Conservation (phyloP, 192 early-diverging fungal genomes). For the Haplosporangium gracile region DNA sequence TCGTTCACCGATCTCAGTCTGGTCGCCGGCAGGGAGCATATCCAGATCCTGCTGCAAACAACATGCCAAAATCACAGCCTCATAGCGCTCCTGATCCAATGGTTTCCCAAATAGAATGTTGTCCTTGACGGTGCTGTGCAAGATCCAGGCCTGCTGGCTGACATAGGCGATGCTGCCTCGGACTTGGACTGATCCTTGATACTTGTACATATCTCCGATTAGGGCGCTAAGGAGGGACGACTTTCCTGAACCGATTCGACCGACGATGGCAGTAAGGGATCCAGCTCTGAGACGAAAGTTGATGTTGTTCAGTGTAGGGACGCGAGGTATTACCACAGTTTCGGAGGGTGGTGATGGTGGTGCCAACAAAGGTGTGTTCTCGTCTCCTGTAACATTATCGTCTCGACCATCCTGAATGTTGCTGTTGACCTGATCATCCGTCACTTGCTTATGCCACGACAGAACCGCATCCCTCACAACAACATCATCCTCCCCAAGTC, state of each 20-base stretch:
- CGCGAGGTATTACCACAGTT: not conserved
- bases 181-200: conserved; percentile 70
- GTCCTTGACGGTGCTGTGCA: conserved; percentile 65
- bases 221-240: conserved; percentile 63
- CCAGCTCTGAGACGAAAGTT: conserved; percentile 46
- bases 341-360: not conserved
- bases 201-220: conserved; percentile 89
- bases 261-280: conserved; percentile 32
- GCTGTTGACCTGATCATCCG: not conserved
- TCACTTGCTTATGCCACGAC: conserved; percentile 21
- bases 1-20: conserved; percentile 62
- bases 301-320: conserved; percentile 32
- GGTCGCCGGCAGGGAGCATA: conserved; percentile 50
- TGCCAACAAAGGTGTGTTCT: conserved; percentile 21
- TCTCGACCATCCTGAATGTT: no score
- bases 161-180: conserved; percentile 76
- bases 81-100: conserved; percentile 72
- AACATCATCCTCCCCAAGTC: not conserved
- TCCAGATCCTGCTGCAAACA: conserved; percentile 33
- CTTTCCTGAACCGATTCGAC: conserved; percentile 64
- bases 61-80: conserved; percentile 18
- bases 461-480: conserved; percentile 14
- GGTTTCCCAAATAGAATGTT: conserved; percentile 86
- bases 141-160: conserved; percentile 46
- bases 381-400: not conserved